Percentiles rank a stretch among this genome's conserved stretches.
Evolutionary conservation across 2,329 filamentous ascomycete genomes (phyloP).

Genomic region (Exophiala xenobiotica): DNA sequence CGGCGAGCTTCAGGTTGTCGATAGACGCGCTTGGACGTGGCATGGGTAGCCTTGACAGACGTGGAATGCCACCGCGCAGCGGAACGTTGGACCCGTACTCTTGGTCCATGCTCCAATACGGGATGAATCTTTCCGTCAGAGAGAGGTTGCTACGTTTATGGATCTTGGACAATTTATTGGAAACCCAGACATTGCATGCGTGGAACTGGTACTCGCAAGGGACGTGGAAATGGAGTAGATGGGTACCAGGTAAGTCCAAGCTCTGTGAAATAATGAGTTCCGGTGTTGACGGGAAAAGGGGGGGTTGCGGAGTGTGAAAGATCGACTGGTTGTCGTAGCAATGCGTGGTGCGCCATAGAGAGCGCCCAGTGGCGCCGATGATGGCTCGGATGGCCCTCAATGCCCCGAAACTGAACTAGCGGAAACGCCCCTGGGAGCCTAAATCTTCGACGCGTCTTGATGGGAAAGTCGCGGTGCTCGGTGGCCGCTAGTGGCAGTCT

Average conservation of each 20-base stretch:
- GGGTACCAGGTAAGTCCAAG: too few relatives aligned
- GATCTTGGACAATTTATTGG: slow-evolving; percentile 1
- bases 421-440: background rate
- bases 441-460: background rate
- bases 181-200: background rate
- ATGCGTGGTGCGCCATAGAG: too few relatives aligned
- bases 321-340: slow-evolving; percentile 1
- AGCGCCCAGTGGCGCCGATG: too few relatives aligned
- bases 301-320: background rate
- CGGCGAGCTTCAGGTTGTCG: slow-evolving; percentile 22
- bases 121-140: background rate
- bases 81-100: slow-evolving; percentile 19
- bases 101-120: slow-evolving; percentile 24
- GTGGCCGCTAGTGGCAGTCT: background rate
- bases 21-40: slow-evolving; percentile 26
- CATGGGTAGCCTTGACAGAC: slow-evolving; percentile 29
- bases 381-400: background rate
- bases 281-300: slow-evolving; percentile 2
- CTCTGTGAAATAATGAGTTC: background rate
- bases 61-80: slow-evolving; percentile 23
- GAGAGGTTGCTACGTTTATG: slow-evolving; percentile 12
- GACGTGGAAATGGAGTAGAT: too few relatives aligned
- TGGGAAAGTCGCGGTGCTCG: background rate
- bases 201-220: too few relatives aligned
- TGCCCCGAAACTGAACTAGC: background rate